A percentile compares a stretch with the other conserved stretches of the same genome.
phyloP scores from a whole-genome alignment of 257 asterid genomes.

The Pogostemon cablin region DNA sequence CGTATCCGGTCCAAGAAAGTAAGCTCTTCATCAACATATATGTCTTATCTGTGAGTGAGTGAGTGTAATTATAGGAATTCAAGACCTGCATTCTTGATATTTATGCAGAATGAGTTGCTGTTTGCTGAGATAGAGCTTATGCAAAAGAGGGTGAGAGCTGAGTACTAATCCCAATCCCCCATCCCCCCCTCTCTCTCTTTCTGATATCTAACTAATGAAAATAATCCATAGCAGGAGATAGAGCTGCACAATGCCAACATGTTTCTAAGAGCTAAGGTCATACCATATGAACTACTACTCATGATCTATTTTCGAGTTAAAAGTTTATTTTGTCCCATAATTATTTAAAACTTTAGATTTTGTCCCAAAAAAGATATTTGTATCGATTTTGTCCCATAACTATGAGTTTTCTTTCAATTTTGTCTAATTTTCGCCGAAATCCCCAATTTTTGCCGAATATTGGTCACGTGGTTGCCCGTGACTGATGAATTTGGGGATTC shows the following conservation, averaged over 20 bases:
- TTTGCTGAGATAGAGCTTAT: conserved; percentile 88
- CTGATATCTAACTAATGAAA: not conserved
- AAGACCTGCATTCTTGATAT: conserved; percentile 4
- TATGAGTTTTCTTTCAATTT: too few relatives aligned
- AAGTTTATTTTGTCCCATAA: too few relatives aligned
- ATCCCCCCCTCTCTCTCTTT: not conserved
- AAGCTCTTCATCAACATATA: not conserved
- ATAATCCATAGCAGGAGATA: conserved; percentile 59
- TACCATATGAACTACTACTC: not conserved
- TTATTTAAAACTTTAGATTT: too few relatives aligned
- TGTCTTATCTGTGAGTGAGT: not conserved
- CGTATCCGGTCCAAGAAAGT: conserved; percentile 81
- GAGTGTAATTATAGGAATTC: not conserved
- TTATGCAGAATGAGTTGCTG: conserved; percentile 72
- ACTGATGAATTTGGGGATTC: too few relatives aligned
- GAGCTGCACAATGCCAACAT: conserved; percentile 92
- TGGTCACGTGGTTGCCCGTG: too few relatives aligned
- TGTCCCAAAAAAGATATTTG: too few relatives aligned
- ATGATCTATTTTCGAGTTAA: too few relatives aligned
- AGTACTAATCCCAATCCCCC: not conserved
- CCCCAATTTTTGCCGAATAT: too few relatives aligned
- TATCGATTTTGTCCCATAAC: too few relatives aligned
- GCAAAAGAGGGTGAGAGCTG: conserved; percentile 75
- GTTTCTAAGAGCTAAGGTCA: conserved; percentile 90
- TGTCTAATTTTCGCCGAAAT: too few relatives aligned